Evolutionary conservation across 75 land plant genomes (phyloP).

Genomic region (Larix kaempferi): DNA sequence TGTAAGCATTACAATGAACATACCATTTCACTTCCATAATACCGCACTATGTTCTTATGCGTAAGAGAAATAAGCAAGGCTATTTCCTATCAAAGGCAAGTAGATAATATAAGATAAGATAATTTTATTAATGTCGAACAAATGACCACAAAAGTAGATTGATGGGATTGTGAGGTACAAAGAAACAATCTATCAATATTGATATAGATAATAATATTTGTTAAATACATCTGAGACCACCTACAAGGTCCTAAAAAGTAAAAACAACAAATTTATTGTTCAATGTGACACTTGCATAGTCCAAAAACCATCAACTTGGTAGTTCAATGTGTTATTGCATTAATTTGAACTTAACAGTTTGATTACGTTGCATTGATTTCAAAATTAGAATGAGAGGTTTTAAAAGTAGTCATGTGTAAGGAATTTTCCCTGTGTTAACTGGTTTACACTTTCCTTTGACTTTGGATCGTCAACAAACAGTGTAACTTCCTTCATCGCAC

Average conservation of each 20-base stretch:
- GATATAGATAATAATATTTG: not conserved
- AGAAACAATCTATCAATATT: not conserved
- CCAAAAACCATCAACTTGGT: not conserved
- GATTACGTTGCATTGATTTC: too few species aligned
- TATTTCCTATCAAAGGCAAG: not conserved
- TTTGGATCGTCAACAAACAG: constrained; percentile 88
- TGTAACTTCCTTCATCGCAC: constrained; percentile 98
- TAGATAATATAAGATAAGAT: too few species aligned
- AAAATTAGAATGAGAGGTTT: not conserved
- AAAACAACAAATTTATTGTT: too few species aligned
- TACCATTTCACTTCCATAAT: constrained; percentile 40
- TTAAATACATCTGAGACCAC: not conserved
- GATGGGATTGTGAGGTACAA: not conserved
- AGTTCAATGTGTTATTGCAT: not conserved
- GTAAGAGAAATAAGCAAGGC: constrained; percentile 48
- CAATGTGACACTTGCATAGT: not conserved
- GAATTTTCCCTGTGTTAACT: constrained; percentile 58
- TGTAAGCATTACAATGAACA: not conserved
- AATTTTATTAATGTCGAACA: too few species aligned
- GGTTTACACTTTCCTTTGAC: constrained; percentile 86
- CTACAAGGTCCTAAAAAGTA: too few species aligned
- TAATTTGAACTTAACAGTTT: too few species aligned
- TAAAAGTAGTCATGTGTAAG: not conserved
- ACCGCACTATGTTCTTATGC: not conserved
- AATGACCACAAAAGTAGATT: too few species aligned